phyloP scores from a whole-genome alignment of 257 asterid genomes.

The Gentiana straminea region DNA sequence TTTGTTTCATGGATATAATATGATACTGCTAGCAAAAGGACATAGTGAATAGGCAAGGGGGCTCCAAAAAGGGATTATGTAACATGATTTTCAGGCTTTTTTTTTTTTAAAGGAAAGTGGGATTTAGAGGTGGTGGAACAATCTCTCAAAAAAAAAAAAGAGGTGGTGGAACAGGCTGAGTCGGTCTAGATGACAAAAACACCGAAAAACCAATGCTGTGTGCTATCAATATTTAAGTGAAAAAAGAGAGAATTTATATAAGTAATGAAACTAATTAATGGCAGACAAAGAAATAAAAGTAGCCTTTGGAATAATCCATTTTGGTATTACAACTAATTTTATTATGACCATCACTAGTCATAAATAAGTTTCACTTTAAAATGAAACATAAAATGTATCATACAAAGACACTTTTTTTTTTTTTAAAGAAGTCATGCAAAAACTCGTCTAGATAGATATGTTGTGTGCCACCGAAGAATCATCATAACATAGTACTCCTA shows the following conservation, averaged over 20 bases:
- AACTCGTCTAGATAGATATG: no score
- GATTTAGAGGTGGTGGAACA: no score
- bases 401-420: constrained; percentile 32
- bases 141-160: constrained; percentile 1
- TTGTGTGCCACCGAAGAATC: no score
- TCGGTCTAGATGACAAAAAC: neutral
- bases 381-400: constrained; percentile 19
- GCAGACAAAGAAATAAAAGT: constrained; percentile 82
- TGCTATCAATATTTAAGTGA: constrained; percentile 28
- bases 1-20: constrained; percentile 9
- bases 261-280: constrained; percentile 30
- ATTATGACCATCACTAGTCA: no score
- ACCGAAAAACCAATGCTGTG: constrained; percentile 17
- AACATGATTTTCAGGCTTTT: no score
- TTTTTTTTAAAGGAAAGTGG: no score
- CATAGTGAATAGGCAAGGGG: neutral
- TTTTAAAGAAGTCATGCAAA: constrained; percentile 25
- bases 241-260: neutral
- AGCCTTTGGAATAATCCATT: constrained; percentile 35
- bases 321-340: no score
- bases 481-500: no score
- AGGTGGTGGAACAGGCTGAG: constrained; percentile 12
- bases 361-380: no score
- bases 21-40: neutral
- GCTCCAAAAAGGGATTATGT: neutral